Conservation (phyloP, 169 alveolate genomes). For the Perkinsus chesapeaki region DNA sequence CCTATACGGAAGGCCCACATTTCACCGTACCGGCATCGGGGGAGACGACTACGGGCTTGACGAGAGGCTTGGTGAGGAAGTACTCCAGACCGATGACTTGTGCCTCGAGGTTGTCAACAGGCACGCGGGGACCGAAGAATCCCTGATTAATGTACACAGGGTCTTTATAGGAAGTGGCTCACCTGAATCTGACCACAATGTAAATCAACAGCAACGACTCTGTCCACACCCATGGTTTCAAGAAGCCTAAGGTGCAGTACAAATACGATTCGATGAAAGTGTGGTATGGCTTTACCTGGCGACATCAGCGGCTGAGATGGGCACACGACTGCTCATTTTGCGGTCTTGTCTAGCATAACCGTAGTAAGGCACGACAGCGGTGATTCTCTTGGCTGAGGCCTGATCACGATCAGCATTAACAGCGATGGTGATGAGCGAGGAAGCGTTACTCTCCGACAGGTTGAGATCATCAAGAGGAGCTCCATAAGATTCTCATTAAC, state of each 20-base stretch:
- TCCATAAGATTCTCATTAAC: slow-evolving; percentile 90
- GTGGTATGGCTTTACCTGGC: not conserved
- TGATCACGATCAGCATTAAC: not conserved
- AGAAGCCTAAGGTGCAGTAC: slow-evolving; percentile 84
- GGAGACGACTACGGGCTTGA: slow-evolving; percentile 79
- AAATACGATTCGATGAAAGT: slow-evolving; percentile 20
- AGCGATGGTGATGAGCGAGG: not conserved
- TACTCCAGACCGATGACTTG: slow-evolving; percentile 72
- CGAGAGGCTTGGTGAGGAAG: slow-evolving; percentile 46
- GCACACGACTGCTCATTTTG: slow-evolving; percentile 68
- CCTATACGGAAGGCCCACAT: not conserved
- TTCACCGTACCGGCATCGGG: slow-evolving; percentile 88
- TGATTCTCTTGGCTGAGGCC: slow-evolving; percentile 82
- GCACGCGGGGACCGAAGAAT: slow-evolving; percentile 86
- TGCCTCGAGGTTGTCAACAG: slow-evolving; percentile 81
- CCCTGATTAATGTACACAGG: too few species aligned
- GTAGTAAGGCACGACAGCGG: slow-evolving; percentile 93
- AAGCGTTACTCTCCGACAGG: slow-evolving; percentile 76
- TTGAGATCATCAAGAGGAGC: slow-evolving; percentile 84
- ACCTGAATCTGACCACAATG: slow-evolving; percentile 83
- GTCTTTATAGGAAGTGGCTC: too few species aligned
- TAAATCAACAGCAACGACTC: slow-evolving; percentile 86
- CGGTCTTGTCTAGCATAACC: slow-evolving; percentile 92
- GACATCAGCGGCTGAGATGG: slow-evolving; percentile 67
- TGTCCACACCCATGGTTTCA: slow-evolving; percentile 91